phyloP scores from a whole-genome alignment of 2,329 filamentous ascomycete species.

The Penicillium expansum region DNA sequence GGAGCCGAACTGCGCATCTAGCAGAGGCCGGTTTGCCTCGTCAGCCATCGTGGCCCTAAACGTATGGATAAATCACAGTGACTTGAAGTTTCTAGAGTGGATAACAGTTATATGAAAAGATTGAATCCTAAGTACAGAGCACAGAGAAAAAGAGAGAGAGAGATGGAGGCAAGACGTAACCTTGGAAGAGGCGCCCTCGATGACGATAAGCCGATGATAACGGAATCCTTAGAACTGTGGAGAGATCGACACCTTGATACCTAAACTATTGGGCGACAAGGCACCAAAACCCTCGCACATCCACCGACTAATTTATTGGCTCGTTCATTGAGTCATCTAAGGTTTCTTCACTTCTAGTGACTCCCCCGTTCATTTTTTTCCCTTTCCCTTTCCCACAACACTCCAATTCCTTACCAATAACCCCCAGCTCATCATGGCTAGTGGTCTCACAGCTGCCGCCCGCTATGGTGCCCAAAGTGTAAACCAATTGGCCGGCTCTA shows the following conservation, averaged over 20 bases:
- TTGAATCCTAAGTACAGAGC: not conserved
- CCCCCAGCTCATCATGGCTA: constrained; percentile 26
- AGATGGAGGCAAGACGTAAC: not conserved
- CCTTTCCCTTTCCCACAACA: not conserved
- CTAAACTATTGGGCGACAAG: constrained; percentile 8
- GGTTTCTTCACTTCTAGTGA: constrained; percentile 2
- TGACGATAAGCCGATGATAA: constrained; percentile 26
- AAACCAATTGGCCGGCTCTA: constrained; percentile 29
- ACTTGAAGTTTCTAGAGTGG: not conserved
- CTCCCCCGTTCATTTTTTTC: not conserved
- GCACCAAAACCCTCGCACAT: constrained; percentile 5
- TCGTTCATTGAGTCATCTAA: constrained; percentile 15
- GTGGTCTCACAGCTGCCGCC: constrained; percentile 29
- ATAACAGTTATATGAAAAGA: not conserved
- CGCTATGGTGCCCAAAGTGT: constrained; percentile 29
- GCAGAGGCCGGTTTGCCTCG: constrained; percentile 32
- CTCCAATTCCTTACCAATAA: not conserved
- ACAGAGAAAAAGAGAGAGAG: not conserved
- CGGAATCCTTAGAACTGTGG: constrained; percentile 21
- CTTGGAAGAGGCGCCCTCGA: constrained; percentile 3
- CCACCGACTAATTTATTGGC: constrained; percentile 16
- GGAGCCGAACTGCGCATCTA: constrained; percentile 23
- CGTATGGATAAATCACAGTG: not conserved
- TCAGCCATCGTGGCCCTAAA: constrained; percentile 33
- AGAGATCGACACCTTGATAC: constrained; percentile 13